Evolutionary conservation across 2,329 filamentous ascomycete species (phyloP), one percentile per base, ranked within the genome.

Genomic region (Dactylonectria macrodidyma): DNA sequence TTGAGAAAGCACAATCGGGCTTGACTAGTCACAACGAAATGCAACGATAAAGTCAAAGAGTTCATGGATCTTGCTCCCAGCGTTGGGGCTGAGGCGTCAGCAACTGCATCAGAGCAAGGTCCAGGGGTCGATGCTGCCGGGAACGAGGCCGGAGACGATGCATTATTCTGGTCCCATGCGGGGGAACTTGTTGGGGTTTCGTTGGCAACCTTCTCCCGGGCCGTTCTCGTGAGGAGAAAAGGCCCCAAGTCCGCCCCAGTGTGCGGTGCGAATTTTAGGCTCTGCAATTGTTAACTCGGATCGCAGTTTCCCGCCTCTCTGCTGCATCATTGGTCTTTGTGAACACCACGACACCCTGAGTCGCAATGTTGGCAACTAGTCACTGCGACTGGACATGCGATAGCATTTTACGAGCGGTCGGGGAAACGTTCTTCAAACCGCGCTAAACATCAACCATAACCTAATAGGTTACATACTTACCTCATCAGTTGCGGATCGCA

Each of bases 191-290:
- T 51, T 59, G 62, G 48, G 63, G 52, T 67, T 63, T 67, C 55
- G 67, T 66, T 68, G 67, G 62, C 55, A 62, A 22, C 24, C 41
- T 47, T 70, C 69, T 66, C 61, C 65, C 61, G 65, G 66, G 52
- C 48, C 54, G 64, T 73, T 68, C 60, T 73, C 67, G 70, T 71
- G 60, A 69, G 66, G 65, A 74, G 66, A 61, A 68, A 52, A 34
- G 33, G 22, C 26, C 41, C 50, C 33, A 66, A 62, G 47, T 33
- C 50, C 24, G 38, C 33, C 48, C 16, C 24, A 19, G 22, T n/a
- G 22, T n/a, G 58, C 36, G 58, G 58, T 54, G 57, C n/a, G 36
- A 52, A 61, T 61, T 36, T 36, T 46, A 60, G 41, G 47, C 38
- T 38, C 51, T 22, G 52, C 46, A 61, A 52, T 44, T 22, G 41